Base-by-base conservation (phyloP, 805 yeast genomes). In the Nakazawaea molendinolei region DNA sequence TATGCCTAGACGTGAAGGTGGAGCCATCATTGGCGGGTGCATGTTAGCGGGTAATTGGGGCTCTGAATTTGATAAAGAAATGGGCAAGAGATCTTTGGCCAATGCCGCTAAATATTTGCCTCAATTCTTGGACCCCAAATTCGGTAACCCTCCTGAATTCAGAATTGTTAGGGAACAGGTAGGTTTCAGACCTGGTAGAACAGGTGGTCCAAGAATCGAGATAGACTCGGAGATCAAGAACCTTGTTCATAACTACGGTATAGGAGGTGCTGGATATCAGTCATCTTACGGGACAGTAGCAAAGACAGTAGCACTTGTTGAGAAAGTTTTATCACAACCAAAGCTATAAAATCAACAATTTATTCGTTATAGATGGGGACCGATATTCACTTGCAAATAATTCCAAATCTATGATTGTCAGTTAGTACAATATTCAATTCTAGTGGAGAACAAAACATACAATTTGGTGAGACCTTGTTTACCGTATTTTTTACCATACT, bases 1-100 rank as follows among this genome's bases (percentile, higher is more conserved):
- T 19, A 72, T 80, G 65, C 86, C 86, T n/a, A 56, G 86, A 39
- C 73, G 71, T 43, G 86, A 79, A 55, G 86, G 86, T n/a, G 84
- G 83, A 31, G 61, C 74, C 23, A 72, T 79, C 28, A 66, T 79
- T 39, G 87, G 86, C 3, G 87, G 86, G 0, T 54, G 56, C 36
- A 76, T 77, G 47, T 81, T 76, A 44, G 49, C 63, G 5, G 47
- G 56, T 27, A 76, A 71, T 31, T 44, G 44, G 13, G 47, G 44
- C 19, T 36, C 55, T 3, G 54, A 52, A 4, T 64, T 71, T 14
- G 64, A 69, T 36, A 60, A 61, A 3, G 65, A 55, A 5, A 86
- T 79, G 44, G 71, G 81, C 0, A 40, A 54, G 4, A 63, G 57
- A 1, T 44, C 80, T 8, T 49, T 67, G 9, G 41, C 42, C 4